Percentiles rank a stretch among this genome's conserved stretches.
Conservation (phyloP, 106 monocot genomes). For the Dendrobium huoshanense region DNA sequence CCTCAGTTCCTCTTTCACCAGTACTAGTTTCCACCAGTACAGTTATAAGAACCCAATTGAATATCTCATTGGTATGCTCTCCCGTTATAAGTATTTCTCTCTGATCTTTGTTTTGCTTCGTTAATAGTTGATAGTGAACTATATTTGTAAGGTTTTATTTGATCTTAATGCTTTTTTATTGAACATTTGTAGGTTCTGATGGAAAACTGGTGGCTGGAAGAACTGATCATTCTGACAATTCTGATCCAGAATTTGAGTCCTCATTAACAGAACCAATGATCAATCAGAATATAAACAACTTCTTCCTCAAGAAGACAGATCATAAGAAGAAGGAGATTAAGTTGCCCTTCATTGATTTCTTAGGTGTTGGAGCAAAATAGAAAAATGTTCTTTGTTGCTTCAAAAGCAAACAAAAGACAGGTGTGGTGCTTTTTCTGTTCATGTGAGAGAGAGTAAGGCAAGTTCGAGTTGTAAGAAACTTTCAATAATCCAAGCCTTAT, state of each 20-base stretch:
- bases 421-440: no score
- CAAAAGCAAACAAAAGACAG: no score
- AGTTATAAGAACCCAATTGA: neutral
- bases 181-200: neutral
- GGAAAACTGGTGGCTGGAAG: slow-evolving; percentile 3
- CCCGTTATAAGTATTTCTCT: neutral
- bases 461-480: no score
- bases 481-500: no score
- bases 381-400: neutral
- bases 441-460: no score
- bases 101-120: neutral
- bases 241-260: neutral
- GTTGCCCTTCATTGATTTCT: slow-evolving; percentile 18
- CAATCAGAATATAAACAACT: neutral
- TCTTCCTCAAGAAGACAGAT: neutral
- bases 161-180: neutral
- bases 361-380: slow-evolving; percentile 15
- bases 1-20: neutral
- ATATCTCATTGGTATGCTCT: neutral
- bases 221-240: neutral
- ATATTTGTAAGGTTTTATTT: neutral
- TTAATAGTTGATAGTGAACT: neutral
- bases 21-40: neutral
- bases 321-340: slow-evolving; percentile 3
- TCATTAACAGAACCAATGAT: neutral